Base-by-base conservation (phyloP, 2,329 filamentous ascomycete genomes). In the Neonectria punicea region DNA sequence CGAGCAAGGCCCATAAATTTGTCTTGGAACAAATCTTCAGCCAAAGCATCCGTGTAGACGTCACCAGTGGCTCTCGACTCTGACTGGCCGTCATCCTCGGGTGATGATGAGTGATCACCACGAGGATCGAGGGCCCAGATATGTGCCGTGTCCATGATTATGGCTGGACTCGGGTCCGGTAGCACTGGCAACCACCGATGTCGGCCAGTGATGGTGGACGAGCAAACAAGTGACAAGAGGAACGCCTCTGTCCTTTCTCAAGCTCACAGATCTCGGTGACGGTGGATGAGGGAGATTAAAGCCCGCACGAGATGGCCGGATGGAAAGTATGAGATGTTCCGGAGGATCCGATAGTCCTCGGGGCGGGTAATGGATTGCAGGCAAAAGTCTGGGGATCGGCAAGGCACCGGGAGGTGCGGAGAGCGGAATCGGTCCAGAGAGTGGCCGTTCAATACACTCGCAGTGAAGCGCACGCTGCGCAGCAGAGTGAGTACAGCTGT, bases 1-100 rank as follows among this genome's bases (percentile, higher is more conserved):
- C 67, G 70, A 25, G 76, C 71, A 46, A 78, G 68, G 36, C 70
- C 60, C 63, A 76, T 67, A 58, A 77, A 72, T 30, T 74, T 71
- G 34, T 74, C 67, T 22, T 70, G 69, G 44, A 74, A 74, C 8
- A 77, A 28, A 53, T 76, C 71, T 43, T 71, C 61, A 47, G 72
- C 72, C 8, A 70, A 65, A n/a, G 69, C 63, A 50, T 69, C 65
- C 7, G 64, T 55, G 13, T 30, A 63, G 28, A 65, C 3, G 67
- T 34, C 14, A 41, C 67, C 66, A 3, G 68, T 47, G 8, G 63
- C 44, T 13, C 41, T 63, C 43, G 68, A 51, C 16, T 67, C 61
- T 41, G 70, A 70, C 20, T 67, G 62, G 25, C 64, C 43, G 8
- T 71, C 63, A 5, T 36, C 53, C 54, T 72, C 69, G 18, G 71